These are phyloP conservation scores for Croton setiger DNA, from an alignment of 441 rosid genomes.

Conservation along the genomic window DNA sequence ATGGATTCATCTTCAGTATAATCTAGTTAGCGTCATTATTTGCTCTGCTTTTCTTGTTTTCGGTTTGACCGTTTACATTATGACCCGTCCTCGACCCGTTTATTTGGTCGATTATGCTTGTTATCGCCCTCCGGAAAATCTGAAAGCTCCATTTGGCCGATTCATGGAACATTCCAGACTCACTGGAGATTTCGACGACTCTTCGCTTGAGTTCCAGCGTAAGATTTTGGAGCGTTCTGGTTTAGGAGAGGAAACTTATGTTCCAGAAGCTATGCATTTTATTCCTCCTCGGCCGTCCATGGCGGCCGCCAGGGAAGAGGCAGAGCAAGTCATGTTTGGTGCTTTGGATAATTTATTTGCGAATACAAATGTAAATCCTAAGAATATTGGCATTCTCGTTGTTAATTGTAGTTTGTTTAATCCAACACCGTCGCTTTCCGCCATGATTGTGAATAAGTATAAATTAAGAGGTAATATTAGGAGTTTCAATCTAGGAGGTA, in stretches of 20 bases:
- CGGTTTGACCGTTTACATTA: constrained; percentile 53
- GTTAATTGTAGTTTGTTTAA: constrained; percentile 79
- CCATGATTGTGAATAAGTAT: constrained; percentile 70
- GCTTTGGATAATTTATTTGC: constrained; percentile 51
- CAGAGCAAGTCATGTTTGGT: constrained; percentile 72
- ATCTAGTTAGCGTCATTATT: constrained; percentile 45
- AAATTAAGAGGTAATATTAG: constrained; percentile 62
- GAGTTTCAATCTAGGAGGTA: constrained; percentile 63
- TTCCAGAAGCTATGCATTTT: constrained; percentile 65
- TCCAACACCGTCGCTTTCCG: constrained; percentile 64
- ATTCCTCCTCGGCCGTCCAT: constrained; percentile 58
- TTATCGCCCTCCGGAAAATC: constrained; percentile 47
- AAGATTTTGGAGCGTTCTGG: constrained; percentile 72
- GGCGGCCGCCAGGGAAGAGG: constrained; percentile 73
- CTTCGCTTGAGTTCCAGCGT: constrained; percentile 72
- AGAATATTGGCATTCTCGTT: constrained; percentile 64
- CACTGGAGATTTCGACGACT: constrained; percentile 63
- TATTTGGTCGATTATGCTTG: constrained; percentile 58
- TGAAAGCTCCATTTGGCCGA: constrained; percentile 42
- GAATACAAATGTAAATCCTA: constrained; percentile 48
- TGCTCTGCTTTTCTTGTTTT: constrained; percentile 49
- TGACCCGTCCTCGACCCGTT: constrained; percentile 53
- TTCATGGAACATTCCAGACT: constrained; percentile 63
- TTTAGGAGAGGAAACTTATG: constrained; percentile 66
- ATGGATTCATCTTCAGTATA: constrained; percentile 62